These are phyloP conservation scores for Arabis alpina DNA, from an alignment of 345 rosid genomes.

Conservation along the genomic window DNA sequence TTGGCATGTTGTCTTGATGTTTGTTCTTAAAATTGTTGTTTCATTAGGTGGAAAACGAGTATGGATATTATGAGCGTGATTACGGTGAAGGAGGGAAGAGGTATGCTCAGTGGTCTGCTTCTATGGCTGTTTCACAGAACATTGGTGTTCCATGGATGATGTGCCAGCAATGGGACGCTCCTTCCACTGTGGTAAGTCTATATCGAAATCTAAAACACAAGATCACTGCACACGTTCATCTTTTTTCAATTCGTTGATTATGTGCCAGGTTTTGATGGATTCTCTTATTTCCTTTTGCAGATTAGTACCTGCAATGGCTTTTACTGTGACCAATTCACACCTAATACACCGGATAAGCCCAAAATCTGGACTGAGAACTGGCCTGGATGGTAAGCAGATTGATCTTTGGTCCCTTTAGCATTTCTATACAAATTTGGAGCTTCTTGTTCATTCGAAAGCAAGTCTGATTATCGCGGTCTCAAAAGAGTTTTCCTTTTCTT, in stretches of 20 bases:
- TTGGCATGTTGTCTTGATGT: neutral
- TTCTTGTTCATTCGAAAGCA: constrained; percentile 17
- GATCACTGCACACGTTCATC: neutral
- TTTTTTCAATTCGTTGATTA: neutral
- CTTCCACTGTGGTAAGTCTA: constrained; percentile 65
- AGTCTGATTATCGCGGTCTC: neutral
- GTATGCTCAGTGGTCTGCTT: constrained; percentile 85
- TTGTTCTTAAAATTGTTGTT: constrained; percentile 24
- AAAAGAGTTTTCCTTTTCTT: neutral
- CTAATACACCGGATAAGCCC: constrained; percentile 82
- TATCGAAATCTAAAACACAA: constrained; percentile 1
- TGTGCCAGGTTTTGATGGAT: neutral
- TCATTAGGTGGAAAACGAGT: constrained; percentile 85
- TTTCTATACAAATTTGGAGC: constrained; percentile 61
- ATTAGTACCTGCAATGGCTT: constrained; percentile 83
- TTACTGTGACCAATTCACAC: constrained; percentile 82
- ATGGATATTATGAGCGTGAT: constrained; percentile 60
- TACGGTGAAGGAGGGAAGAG: constrained; percentile 79
- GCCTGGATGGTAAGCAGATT: constrained; percentile 93
- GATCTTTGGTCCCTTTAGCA: constrained; percentile 21
- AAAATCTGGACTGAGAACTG: constrained; percentile 99
- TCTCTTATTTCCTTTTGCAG: constrained; percentile 45
- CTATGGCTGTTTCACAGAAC: constrained; percentile 89
- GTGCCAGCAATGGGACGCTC: constrained; percentile 90
- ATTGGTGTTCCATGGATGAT: constrained; percentile 95